Percentiles rank a stretch among this genome's conserved stretches.
phyloP scores from a whole-genome alignment of 2,329 filamentous ascomycete genomes.

The Dothideomycetes sp. region DNA sequence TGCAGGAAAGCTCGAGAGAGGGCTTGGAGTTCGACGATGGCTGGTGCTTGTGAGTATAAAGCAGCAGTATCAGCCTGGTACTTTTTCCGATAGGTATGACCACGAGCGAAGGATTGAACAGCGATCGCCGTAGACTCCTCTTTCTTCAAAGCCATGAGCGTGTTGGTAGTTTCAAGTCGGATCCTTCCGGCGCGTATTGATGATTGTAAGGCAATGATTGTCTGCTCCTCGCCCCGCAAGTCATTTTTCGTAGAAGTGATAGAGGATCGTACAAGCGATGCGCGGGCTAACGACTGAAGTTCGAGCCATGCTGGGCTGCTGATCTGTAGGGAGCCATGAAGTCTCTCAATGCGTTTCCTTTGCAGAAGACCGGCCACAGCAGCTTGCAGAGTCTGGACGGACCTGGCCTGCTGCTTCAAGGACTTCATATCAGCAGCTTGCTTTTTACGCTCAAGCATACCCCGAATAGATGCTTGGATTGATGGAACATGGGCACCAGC shows the following conservation, averaged over 20 bases:
- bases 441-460: conserved; percentile 43
- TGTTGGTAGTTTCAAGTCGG: conserved; percentile 10
- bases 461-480: conserved; percentile 49
- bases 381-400: conserved; percentile 26
- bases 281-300: conserved; percentile 9
- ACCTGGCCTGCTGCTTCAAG: conserved; percentile 31
- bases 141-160: conserved; percentile 26
- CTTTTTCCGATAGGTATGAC: conserved; percentile 32
- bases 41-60: conserved; percentile 46
- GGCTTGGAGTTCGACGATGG: conserved; percentile 55
- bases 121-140: conserved; percentile 33
- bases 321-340: conserved; percentile 1
- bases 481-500: conserved; percentile 48
- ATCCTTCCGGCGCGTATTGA: conserved; percentile 22
- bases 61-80: conserved; percentile 35
- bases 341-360: conserved; percentile 13
- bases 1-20: conserved; percentile 54
- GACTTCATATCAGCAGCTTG: conserved; percentile 39
- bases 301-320: conserved; percentile 5
- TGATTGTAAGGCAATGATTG: conserved; percentile 27
- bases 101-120: conserved; percentile 43
- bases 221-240: conserved; percentile 3
- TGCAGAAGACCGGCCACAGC: conserved; percentile 29
- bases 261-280: conserved; percentile 2
- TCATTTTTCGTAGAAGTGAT: conserved; percentile 7